A percentile compares a stretch with the other conserved stretches of the same genome.
Evolutionary conservation across 2,329 filamentous ascomycete species (phyloP).

Genomic region (Seiridium unicorne): DNA sequence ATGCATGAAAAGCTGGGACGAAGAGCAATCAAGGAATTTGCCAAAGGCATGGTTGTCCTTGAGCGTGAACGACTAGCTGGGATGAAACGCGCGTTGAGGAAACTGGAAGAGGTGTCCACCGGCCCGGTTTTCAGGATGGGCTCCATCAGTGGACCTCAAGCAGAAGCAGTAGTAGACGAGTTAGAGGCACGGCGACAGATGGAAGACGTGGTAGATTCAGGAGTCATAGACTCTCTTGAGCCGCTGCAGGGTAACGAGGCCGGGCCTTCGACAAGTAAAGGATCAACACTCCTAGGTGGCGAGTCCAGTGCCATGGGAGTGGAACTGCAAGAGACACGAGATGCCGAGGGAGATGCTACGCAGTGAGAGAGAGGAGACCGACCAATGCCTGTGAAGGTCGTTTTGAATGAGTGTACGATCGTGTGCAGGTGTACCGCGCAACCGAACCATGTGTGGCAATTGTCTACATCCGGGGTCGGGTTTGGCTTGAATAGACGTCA

Average conservation of each 20-base stretch:
- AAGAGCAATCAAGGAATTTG: slow-evolving; percentile 73
- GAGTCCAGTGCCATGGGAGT: no score
- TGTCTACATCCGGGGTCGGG: no score
- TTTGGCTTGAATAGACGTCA: no score
- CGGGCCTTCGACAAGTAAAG: no score
- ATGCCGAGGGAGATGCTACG: no score
- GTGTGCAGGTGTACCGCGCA: no score
- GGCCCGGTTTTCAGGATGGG: slow-evolving; percentile 4
- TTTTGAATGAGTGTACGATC: no score
- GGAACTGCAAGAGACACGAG: no score
- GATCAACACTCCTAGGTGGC: no score
- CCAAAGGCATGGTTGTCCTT: slow-evolving; percentile 72
- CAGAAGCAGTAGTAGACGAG: slow-evolving; percentile 1
- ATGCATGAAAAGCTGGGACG: slow-evolving; percentile 77
- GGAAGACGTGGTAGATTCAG: neutral
- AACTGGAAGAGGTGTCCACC: slow-evolving; percentile 38
- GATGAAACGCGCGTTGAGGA: slow-evolving; percentile 76
- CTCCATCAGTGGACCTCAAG: neutral
- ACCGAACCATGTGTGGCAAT: no score
- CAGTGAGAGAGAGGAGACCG: no score
- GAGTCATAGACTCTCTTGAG: neutral
- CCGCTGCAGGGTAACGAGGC: neutral
- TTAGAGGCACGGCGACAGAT: slow-evolving; percentile 3
- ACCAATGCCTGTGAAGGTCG: no score
- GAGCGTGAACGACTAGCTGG: slow-evolving; percentile 79